phyloP scores from a whole-genome alignment of 1,284 basidiomycete genomes.

The Malassezia sympodialis region DNA sequence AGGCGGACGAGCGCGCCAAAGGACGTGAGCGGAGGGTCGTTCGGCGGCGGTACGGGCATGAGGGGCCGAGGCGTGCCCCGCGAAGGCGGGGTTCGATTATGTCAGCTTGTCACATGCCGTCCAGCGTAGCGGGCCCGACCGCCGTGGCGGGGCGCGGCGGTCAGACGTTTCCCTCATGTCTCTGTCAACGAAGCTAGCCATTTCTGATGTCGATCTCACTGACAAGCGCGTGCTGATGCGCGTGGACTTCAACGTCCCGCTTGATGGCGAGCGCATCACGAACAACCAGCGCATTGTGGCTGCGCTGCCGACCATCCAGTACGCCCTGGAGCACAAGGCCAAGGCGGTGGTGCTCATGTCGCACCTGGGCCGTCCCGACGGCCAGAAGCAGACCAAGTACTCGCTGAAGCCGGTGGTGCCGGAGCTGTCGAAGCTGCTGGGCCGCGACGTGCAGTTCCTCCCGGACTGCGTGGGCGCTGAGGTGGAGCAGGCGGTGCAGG shows the following conservation, averaged over 20 bases:
- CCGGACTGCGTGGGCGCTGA: slow-evolving; percentile 76
- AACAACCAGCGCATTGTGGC: slow-evolving; percentile 92
- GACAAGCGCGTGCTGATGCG: slow-evolving; percentile 64
- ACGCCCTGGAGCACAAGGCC: slow-evolving; percentile 79
- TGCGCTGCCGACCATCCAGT: slow-evolving; percentile 88
- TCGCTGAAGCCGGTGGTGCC: slow-evolving; percentile 72
- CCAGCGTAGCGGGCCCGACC: background rate
- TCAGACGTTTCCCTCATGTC: slow-evolving; percentile 59
- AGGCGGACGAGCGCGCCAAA: slow-evolving; percentile 10
- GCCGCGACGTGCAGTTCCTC: slow-evolving; percentile 61
- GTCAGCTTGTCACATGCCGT: background rate
- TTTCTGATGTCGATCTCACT: slow-evolving; percentile 81
- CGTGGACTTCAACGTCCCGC: slow-evolving; percentile 95
- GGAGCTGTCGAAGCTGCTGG: slow-evolving; percentile 50
- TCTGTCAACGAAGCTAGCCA: slow-evolving; percentile 67
- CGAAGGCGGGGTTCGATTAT: background rate
- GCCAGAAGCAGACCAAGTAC: slow-evolving; percentile 78
- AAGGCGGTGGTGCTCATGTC: slow-evolving; percentile 86
- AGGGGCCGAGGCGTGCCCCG: background rate
- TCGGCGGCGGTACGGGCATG: slow-evolving; percentile 4
- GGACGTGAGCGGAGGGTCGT: slow-evolving; percentile 4
- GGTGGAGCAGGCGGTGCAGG: slow-evolving; percentile 64
- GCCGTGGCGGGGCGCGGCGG: background rate
- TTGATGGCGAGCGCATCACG: slow-evolving; percentile 72
- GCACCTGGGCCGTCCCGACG: slow-evolving; percentile 93